Evolutionary conservation across 495 filamentous ascomycete genomes (phyloP), one percentile per base, ranked within the genome.

Genomic region (Aspergillus bridgeri): DNA sequence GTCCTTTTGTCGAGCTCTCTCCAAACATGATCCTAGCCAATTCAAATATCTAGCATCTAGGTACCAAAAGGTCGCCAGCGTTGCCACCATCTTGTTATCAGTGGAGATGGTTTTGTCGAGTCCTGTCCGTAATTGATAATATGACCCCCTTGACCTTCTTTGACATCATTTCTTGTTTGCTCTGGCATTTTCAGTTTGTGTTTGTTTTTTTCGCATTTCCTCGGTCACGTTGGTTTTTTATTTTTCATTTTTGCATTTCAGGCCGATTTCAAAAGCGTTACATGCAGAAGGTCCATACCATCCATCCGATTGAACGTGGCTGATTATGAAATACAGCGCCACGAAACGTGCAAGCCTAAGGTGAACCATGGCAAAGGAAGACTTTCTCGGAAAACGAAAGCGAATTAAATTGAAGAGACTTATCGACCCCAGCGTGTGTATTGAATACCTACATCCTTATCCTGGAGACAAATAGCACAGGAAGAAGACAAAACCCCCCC

Each of bases 11-110:
- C 64, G 66, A 62, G 56, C 65, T 60, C 60, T 62, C 53, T 69
- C 60, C 60, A 67, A 72, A 71, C 64, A 69, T 70, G 70, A 70
- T 67, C 58, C 67, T 73, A 72, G 71, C 71, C 64, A 74, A 69
- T 73, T 61, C 67, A 74, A 65, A 56, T 67, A 66, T 63, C 64
- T 66, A 74, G 64, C 62, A 64, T 59, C 51, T 63, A 71, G 62
- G 59, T 68, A 65, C 61, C 50, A 50, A 62, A 49, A 60, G 61
- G 48, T 61, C 60, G 51, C 60, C 58, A 19, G 46, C 51, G 23
- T 57, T 27, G 38, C 48, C 51, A 27, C n/a, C 20, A 50, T 33
- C 46, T 11, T 9, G 1, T 18, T 43, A 25, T 50, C 53, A 24
- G 52, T 43, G 56, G 51, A 56, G 52, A 56, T 53, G 21, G 22